phyloP scores from a whole-genome alignment of 2,329 filamentous ascomycete species.

The Penicillium nordicum region DNA sequence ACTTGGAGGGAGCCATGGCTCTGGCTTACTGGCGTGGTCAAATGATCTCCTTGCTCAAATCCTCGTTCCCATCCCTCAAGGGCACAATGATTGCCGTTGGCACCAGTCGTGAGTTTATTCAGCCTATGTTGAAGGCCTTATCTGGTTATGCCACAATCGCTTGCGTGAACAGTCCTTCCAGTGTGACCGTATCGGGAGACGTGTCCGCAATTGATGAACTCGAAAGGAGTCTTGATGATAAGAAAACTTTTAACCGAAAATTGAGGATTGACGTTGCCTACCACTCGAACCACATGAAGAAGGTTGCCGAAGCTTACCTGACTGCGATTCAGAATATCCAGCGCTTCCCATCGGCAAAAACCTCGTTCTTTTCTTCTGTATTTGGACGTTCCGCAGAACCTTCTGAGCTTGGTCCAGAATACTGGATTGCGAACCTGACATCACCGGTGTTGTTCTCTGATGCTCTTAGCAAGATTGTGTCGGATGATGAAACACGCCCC shows the following conservation, averaged over 20 bases:
- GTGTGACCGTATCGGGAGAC: conserved; percentile 23
- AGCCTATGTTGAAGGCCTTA: conserved; percentile 15
- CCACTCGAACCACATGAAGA: conserved; percentile 24
- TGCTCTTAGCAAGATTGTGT: conserved; percentile 19
- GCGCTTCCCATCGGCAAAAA: conserved; percentile 9
- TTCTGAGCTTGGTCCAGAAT: conserved; percentile 21
- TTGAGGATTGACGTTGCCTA: conserved; percentile 32
- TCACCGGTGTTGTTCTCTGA: conserved; percentile 24
- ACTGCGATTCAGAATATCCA: conserved; percentile 17
- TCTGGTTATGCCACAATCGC: conserved; percentile 19
- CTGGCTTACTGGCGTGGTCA: conserved; percentile 24
- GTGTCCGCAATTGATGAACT: conserved; percentile 18
- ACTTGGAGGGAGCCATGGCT: conserved; percentile 18
- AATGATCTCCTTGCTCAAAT: conserved; percentile 18
- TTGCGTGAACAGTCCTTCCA: conserved; percentile 23
- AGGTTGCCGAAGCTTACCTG: conserved; percentile 19
- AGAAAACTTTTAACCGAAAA: conserved; percentile 25
- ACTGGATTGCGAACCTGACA: conserved; percentile 28
- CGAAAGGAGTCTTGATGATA: conserved; percentile 12
- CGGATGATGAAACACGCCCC: conserved; percentile 15
- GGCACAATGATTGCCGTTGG: conserved; percentile 33
- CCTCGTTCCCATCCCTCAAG: conserved; percentile 19
- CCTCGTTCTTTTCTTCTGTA: conserved; percentile 23
- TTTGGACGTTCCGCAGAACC: conserved; percentile 13
- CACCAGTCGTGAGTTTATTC: conserved; percentile 14